Percentiles rank a stretch among this genome's conserved stretches.
Conservation (phyloP, 371 early-diverging fungal species). For the Chytridiales sp. region DNA sequence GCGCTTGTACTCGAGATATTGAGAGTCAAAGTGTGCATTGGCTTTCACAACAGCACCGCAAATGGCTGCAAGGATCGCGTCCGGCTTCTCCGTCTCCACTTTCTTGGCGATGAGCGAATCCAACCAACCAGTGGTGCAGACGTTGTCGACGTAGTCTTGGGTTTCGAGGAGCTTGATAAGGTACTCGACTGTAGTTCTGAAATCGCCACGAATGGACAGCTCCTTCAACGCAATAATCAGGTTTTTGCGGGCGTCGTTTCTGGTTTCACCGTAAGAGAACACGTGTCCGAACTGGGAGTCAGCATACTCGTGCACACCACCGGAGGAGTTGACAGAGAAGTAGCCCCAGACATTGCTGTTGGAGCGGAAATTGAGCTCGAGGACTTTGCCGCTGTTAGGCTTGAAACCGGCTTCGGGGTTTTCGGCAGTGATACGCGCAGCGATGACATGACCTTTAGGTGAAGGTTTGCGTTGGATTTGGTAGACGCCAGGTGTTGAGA, state of each 20-base stretch:
- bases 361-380: constrained; percentile 92
- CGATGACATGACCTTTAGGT: constrained; percentile 97
- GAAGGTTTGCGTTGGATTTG: constrained; percentile 87
- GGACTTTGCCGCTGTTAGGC: constrained; percentile 93
- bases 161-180: constrained; percentile 92
- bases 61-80: constrained; percentile 82
- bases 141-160: constrained; percentile 83
- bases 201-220: constrained; percentile 96
- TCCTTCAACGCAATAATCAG: constrained; percentile 97
- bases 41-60: constrained; percentile 93
- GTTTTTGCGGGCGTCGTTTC: constrained; percentile 91
- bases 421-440: constrained; percentile 98
- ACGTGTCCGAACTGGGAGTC: constrained; percentile 99
- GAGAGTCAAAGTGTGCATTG: constrained; percentile 60
- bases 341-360: constrained; percentile 98
- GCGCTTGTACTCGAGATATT: constrained; percentile 71
- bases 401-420: constrained; percentile 98
- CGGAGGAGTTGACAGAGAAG: constrained; percentile 92
- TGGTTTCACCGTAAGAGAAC: constrained; percentile 94
- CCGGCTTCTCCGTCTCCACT: constrained; percentile 88
- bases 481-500: constrained; percentile 68
- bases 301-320: constrained; percentile 97
- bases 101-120: constrained; percentile 89
- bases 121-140: constrained; percentile 94
- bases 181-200: constrained; percentile 97